These are phyloP conservation scores for Linum trigynum DNA, from an alignment of 345 rosid genomes.

Conservation along the genomic window DNA sequence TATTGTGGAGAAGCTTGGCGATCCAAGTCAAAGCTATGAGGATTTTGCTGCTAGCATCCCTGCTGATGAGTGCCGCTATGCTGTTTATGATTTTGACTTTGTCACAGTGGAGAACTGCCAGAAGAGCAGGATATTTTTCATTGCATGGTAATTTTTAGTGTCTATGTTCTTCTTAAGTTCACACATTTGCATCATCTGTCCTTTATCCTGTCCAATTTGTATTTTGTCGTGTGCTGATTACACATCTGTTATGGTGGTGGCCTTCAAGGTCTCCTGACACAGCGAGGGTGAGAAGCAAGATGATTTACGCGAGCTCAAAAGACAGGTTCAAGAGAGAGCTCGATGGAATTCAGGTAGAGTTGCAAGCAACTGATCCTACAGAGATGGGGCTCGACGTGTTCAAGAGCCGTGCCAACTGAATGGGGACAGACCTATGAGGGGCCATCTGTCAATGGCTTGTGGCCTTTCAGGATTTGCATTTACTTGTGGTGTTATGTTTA, in stretches of 20 bases:
- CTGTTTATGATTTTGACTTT: constrained; percentile 17
- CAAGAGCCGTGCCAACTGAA: constrained; percentile 19
- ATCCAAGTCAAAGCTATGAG: constrained; percentile 12
- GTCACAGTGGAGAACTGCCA: constrained; percentile 22
- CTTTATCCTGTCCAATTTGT: not conserved
- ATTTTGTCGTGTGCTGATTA: not conserved
- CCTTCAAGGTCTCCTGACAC: constrained; percentile 16
- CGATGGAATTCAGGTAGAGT: constrained; percentile 22
- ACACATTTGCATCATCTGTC: no score
- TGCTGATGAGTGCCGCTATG: constrained; percentile 16
- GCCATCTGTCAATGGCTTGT: not conserved
- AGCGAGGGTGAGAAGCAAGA: constrained; percentile 25
- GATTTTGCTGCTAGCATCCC: constrained; percentile 13
- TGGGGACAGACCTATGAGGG: not conserved
- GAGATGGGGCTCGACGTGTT: constrained; percentile 25
- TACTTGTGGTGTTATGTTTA: not conserved
- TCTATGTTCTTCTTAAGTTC: not conserved
- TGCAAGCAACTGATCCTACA: constrained; percentile 23
- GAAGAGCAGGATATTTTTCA: constrained; percentile 20
- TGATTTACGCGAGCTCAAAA: constrained; percentile 18
- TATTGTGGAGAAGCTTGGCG: constrained; percentile 15
- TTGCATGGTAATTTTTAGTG: constrained; percentile 12
- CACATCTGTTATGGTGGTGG: not conserved
- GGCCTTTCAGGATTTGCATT: not conserved
- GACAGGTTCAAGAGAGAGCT: constrained; percentile 19